phyloP scores from a whole-genome alignment of 1,284 basidiomycete genomes.

The Fomitopsis betulina region DNA sequence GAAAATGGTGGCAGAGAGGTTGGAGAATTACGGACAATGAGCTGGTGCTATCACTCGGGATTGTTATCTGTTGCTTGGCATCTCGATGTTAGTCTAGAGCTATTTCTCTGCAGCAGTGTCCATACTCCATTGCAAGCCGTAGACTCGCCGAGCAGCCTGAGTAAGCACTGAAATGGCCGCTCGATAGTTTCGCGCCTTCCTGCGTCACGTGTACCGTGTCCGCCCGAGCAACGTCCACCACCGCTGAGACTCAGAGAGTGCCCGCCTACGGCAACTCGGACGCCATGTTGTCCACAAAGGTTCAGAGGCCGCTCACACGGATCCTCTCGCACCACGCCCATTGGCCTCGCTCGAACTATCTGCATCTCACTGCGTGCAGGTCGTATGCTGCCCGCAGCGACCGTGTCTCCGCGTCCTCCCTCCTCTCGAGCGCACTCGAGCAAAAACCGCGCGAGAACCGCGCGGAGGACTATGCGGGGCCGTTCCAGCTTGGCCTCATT shows the following conservation, averaged over 20 bases:
- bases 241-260: background rate
- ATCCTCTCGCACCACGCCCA: background rate
- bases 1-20: slow-evolving; percentile 22
- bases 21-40: slow-evolving; percentile 12
- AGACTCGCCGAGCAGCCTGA: background rate
- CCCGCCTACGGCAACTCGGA: background rate
- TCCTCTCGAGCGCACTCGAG: slow-evolving; percentile 67
- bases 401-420: slow-evolving; percentile 39
- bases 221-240: background rate
- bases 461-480: slow-evolving; percentile 65
- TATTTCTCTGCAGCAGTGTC: too few relatives aligned
- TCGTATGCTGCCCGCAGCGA: slow-evolving; percentile 48
- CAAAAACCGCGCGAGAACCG: slow-evolving; percentile 43
- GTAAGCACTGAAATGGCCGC: background rate
- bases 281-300: background rate
- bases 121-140: background rate
- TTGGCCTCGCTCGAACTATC: background rate
- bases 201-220: background rate
- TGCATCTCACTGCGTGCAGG: slow-evolving; percentile 16
- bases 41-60: background rate
- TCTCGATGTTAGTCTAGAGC: background rate
- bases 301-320: background rate
- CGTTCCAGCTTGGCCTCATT: slow-evolving; percentile 76
- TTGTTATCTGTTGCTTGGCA: too few relatives aligned
- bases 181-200: background rate